Base-by-base conservation (phyloP, 305 asterid genomes). In the Fraxinus greggii region DNA sequence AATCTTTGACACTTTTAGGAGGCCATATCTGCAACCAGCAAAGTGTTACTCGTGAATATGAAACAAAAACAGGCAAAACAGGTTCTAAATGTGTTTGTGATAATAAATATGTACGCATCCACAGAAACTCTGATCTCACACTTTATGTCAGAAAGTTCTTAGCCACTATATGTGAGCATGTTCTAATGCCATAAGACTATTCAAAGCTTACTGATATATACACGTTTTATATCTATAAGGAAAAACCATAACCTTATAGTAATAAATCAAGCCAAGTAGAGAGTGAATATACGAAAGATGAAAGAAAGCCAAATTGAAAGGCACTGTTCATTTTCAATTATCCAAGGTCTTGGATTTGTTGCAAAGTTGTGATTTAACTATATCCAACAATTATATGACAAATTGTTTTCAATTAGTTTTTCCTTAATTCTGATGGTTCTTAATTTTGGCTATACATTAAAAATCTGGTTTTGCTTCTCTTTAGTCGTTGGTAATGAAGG, bases 1-100 rank as follows among this genome's bases (percentile, higher is more conserved):
- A 92, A 89, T 95, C 99, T 87, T 94, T 95, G 83, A 94, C 90
- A 87, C 88, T 89, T 90, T 95, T 93, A 67, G 99, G 99, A 76
- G 99, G 98, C 99, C 99, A 95, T 88, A 95, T 94, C 99, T 94
- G 92, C 87, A 89, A 69, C 78, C 83, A 72, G 28, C 74, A 61
- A 59, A 81, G 78, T 63, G 82, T 63, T 35, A 80, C 29, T 36
- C 28, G 29, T 83, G 81, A 84, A 35, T 67, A 32, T 42, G 84
- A 82, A 74, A 80, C 35, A 78, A 63, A 72, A 38, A 80, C 56
- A 7, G 70, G 79, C 59, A 72, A 76, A 76, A 74, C 17, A 19
- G 23, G 61, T 84, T 76, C 63, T 77, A 38, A 51, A 75, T 40
- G 82, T 75, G 82, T 48, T 35, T 45, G 7, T 75, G 75, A 70